phyloP scores from a whole-genome alignment of 2,329 filamentous ascomycete species.

The Clonostachys byssicola region DNA sequence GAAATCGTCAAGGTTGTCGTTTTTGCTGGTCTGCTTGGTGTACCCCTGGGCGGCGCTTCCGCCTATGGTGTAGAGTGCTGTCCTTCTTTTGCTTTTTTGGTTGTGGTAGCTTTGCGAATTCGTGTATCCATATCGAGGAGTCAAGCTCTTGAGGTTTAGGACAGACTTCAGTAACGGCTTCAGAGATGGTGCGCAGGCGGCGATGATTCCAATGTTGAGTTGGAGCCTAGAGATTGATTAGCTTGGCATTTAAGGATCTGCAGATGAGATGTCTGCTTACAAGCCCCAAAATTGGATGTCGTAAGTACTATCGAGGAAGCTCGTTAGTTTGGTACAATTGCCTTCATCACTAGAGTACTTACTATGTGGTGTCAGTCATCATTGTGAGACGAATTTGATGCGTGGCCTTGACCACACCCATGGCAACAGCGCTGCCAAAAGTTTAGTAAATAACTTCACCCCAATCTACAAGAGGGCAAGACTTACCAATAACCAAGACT shows the following conservation, averaged over 20 bases:
- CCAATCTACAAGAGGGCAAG: no score
- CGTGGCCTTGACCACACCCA: conserved; percentile 31
- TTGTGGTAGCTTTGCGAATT: no score
- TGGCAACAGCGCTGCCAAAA: conserved; percentile 23
- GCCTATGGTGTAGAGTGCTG: no score
- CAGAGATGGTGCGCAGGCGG: conserved; percentile 30
- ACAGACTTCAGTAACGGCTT: conserved; percentile 24
- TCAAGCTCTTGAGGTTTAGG: conserved; percentile 6
- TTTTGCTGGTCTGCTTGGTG: no score
- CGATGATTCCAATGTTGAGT: conserved; percentile 31
- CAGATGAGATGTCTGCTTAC: not conserved
- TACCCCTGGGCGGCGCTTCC: no score
- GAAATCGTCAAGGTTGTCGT: no score
- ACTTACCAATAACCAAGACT: conserved; percentile 31
- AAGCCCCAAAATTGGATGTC: not conserved
- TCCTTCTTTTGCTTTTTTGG: no score
- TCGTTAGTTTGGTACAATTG: not conserved
- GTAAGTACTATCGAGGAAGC: not conserved
- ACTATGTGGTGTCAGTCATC: conserved; percentile 20
- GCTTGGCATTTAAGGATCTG: not conserved
- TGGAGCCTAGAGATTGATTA: conserved; percentile 22
- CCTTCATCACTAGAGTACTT: not conserved
- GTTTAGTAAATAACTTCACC: not conserved
- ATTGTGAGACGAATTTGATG: conserved; percentile 21
- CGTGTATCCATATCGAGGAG: no score